Conservation (phyloP, 2,329 filamentous ascomycete genomes). For the Diaporthe humulicola region DNA sequence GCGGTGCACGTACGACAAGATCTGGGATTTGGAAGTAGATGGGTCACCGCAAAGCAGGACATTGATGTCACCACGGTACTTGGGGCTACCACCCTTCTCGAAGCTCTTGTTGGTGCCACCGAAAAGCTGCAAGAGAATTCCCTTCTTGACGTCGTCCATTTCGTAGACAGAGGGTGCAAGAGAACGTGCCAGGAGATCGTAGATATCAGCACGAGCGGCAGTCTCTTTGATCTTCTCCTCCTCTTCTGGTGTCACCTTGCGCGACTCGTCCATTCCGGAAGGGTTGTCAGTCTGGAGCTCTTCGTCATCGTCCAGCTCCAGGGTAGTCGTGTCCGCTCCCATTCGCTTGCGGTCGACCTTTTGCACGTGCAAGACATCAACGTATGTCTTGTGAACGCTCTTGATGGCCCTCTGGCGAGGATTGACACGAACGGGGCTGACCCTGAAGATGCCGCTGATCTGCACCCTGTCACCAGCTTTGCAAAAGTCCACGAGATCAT, state of each 20-base stretch:
- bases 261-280: conserved; percentile 83
- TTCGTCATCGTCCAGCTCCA: conserved; percentile 85
- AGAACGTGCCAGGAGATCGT: conserved; percentile 91
- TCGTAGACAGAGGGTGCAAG: conserved; percentile 96
- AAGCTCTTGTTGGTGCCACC: conserved; percentile 99
- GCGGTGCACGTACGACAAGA: conserved; percentile 95
- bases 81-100: conserved; percentile 93
- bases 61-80: conserved; percentile 98
- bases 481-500: conserved; percentile 97
- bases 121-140: conserved; percentile 95
- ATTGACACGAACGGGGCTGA: conserved; percentile 93
- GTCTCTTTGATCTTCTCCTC: conserved; percentile 89
- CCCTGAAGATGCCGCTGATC: conserved; percentile 96
- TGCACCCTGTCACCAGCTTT: conserved; percentile 97
- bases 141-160: conserved; percentile 99
- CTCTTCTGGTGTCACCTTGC: conserved; percentile 87
- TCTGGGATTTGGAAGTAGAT: conserved; percentile 95
- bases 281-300: conserved; percentile 65
- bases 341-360: conserved; percentile 97
- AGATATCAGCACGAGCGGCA: conserved; percentile 85
- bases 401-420: conserved; percentile 93
- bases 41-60: conserved; percentile 96
- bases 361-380: conserved; percentile 94
- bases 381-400: conserved; percentile 97
- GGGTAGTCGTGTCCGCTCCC: conserved; percentile 89